phyloP scores from a whole-genome alignment of 2,329 filamentous ascomycete genomes.

The Phyllosticta capitalensis region DNA sequence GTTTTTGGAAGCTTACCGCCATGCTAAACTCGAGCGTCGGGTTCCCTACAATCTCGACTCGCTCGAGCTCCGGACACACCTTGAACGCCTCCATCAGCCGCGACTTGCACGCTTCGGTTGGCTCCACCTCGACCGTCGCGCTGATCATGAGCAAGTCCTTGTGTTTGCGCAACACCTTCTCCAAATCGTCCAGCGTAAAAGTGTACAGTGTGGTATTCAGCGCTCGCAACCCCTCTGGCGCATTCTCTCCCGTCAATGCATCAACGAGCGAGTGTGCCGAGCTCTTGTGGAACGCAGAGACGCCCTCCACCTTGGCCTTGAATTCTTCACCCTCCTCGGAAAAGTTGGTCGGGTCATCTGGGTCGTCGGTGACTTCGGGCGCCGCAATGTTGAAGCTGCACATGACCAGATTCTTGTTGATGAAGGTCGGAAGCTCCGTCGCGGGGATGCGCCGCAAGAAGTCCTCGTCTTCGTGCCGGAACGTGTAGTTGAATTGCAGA shows the following conservation, averaged over 20 bases:
- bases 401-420: constrained; percentile 30
- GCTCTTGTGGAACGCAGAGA: constrained; percentile 28
- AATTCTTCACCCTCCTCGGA: constrained; percentile 11
- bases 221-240: constrained; percentile 24
- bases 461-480: constrained; percentile 34
- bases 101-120: constrained; percentile 25
- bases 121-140: constrained; percentile 28
- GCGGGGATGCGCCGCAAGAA: constrained; percentile 33
- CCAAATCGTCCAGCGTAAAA: constrained; percentile 25
- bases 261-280: constrained; percentile 20
- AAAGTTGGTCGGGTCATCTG: constrained; percentile 15
- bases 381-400: constrained; percentile 29
- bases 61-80: constrained; percentile 24
- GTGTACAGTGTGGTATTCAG: constrained; percentile 36
- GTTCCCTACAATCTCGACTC: constrained; percentile 31
- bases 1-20: constrained; percentile 19
- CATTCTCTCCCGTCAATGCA: constrained; percentile 23
- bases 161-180: constrained; percentile 26
- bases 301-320: constrained; percentile 22
- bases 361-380: constrained; percentile 21
- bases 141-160: constrained; percentile 31
- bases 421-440: constrained; percentile 25
- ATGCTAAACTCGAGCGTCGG: constrained; percentile 29
- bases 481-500: constrained; percentile 39
- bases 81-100: constrained; percentile 24